phyloP scores from a whole-genome alignment of 306 rosid genomes.

The Calophaca sinica region DNA sequence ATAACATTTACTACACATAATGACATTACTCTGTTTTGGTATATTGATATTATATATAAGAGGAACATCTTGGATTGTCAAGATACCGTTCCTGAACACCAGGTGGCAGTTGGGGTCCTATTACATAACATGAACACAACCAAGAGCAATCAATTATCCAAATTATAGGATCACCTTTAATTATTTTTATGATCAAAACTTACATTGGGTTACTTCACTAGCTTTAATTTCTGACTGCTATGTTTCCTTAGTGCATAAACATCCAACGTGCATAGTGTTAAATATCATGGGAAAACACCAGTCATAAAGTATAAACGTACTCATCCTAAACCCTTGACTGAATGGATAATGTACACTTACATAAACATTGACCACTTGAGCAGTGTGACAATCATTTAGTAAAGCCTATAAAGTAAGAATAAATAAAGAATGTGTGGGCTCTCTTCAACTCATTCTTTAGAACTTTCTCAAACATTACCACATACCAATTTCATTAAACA shows the following conservation, averaged over 20 bases:
- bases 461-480: conserved; percentile 52
- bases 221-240: too few species aligned
- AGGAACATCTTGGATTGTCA: too few species aligned
- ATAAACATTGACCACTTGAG: not conserved
- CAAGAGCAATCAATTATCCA: too few species aligned
- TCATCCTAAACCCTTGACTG: not conserved
- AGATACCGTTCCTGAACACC: too few species aligned
- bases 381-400: not conserved
- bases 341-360: not conserved
- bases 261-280: not conserved
- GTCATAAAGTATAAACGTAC: not conserved
- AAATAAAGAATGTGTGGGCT: conserved; percentile 27
- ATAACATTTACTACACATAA: too few species aligned
- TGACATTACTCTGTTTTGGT: too few species aligned
- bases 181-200: too few species aligned
- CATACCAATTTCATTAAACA: conserved; percentile 43
- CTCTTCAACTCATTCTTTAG: conserved; percentile 30
- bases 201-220: too few species aligned
- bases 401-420: conserved; percentile 13
- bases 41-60: not conserved
- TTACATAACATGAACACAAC: too few species aligned
- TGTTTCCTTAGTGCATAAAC: not conserved
- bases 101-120: too few species aligned
- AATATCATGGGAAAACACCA: not conserved
- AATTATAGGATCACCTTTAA: too few species aligned